phyloP scores from a whole-genome alignment of 2,329 filamentous ascomycete genomes.

The Ascochyta pisi region DNA sequence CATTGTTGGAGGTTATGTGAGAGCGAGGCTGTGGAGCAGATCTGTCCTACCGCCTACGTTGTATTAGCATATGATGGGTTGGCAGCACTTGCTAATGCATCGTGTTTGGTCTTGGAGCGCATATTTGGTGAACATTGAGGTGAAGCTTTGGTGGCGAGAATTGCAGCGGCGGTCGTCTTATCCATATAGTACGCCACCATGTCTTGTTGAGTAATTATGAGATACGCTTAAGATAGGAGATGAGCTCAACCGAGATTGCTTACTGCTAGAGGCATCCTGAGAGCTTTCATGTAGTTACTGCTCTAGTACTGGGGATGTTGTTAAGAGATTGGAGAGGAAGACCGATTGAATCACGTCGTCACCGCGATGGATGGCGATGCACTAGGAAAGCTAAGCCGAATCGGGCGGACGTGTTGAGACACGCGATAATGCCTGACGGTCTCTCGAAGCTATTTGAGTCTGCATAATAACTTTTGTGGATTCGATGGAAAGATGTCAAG shows the following conservation, averaged over 20 bases:
- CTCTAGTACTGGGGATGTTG: not conserved
- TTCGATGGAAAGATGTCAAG: not conserved
- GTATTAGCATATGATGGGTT: not conserved
- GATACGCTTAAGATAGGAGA: not conserved
- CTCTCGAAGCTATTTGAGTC: not conserved
- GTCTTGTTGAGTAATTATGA: not conserved
- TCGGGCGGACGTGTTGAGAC: slow-evolving; percentile 11
- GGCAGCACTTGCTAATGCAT: too few relatives aligned
- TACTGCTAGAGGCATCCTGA: slow-evolving; percentile 47
- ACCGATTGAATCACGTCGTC: slow-evolving; percentile 14
- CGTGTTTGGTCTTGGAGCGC: too few relatives aligned
- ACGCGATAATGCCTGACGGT: slow-evolving; percentile 7
- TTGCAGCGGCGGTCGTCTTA: not conserved
- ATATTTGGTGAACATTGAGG: not conserved
- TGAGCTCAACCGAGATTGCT: not conserved
- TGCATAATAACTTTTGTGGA: not conserved
- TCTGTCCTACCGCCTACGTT: slow-evolving; percentile 80
- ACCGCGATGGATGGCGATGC: slow-evolving; percentile 7
- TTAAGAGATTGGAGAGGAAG: not conserved
- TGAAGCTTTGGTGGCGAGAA: not conserved
- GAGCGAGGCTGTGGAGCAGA: slow-evolving; percentile 83
- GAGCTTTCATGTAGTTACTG: slow-evolving; percentile 19
- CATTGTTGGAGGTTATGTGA: slow-evolving; percentile 82
- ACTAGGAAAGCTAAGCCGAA: slow-evolving; percentile 24
- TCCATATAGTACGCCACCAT: not conserved